Evolutionary conservation across 164 flowering plant species (phyloP).

Genomic region (Tetracentron sinense): DNA sequence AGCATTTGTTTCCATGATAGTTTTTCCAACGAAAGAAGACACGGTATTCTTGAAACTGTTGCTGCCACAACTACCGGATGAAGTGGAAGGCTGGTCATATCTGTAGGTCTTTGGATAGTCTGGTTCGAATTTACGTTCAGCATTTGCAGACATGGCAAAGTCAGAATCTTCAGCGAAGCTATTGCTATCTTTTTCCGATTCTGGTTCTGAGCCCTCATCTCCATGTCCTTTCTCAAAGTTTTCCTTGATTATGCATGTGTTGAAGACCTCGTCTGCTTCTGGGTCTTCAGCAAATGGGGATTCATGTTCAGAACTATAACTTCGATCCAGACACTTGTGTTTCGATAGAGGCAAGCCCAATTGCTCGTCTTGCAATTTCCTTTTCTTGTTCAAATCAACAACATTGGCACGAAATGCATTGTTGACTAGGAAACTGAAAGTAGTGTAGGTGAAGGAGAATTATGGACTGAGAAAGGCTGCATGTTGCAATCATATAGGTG

Average conservation of each 20-base stretch:
- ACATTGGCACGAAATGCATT: constrained; percentile 5
- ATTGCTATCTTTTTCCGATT: constrained; percentile 54
- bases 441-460: neutral
- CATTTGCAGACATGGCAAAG: constrained; percentile 23
- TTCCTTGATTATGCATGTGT: neutral
- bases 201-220: constrained; percentile 22
- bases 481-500: too few species aligned
- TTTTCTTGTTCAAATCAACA: constrained; percentile 45
- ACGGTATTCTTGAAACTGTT: constrained; percentile 15
- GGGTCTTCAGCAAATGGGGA: constrained; percentile 3
- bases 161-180: constrained; percentile 35
- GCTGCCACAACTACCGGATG: constrained; percentile 24
- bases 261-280: constrained; percentile 9
- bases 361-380: constrained; percentile 50
- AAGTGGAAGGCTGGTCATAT: constrained; percentile 29
- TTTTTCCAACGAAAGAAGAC: constrained; percentile 22
- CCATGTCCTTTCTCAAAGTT: constrained; percentile 3
- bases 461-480: too few species aligned
- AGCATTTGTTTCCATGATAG: neutral
- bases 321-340: constrained; percentile 33
- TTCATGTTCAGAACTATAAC: constrained; percentile 13
- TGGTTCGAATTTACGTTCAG: constrained; percentile 17
- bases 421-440: constrained; percentile 24
- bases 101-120: constrained; percentile 8
- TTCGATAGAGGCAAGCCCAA: constrained; percentile 50